Evolutionary conservation across 805 yeast species (phyloP).

Genomic region (Suhomyces canberraensis): DNA sequence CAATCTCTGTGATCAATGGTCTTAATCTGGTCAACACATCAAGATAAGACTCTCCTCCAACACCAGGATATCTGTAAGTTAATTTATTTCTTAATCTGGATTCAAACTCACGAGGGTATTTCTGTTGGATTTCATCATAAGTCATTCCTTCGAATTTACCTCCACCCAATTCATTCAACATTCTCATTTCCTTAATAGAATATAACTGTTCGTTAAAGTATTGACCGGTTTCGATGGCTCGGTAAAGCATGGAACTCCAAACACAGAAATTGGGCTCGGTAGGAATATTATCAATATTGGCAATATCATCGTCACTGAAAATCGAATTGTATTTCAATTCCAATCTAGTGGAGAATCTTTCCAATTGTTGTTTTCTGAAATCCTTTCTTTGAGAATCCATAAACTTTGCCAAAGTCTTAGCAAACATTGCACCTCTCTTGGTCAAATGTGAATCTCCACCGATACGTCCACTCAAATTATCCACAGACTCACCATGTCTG

Average conservation of each 20-base stretch:
- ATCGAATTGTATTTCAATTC: constrained; percentile 40
- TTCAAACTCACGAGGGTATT: constrained; percentile 74
- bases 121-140: constrained; percentile 73
- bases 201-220: constrained; percentile 70
- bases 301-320: constrained; percentile 22
- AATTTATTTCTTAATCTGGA: constrained; percentile 75
- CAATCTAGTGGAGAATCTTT: constrained; percentile 45
- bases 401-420: constrained; percentile 70
- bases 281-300: constrained; percentile 30
- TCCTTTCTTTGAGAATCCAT: constrained; percentile 66
- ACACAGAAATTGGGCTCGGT: constrained; percentile 78
- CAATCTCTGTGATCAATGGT: constrained; percentile 89
- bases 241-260: constrained; percentile 84
- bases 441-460: constrained; percentile 91
- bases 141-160: constrained; percentile 94
- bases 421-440: constrained; percentile 69
- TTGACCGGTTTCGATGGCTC: constrained; percentile 77
- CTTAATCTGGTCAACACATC: constrained; percentile 89
- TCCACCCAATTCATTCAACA: constrained; percentile 91
- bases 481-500: constrained; percentile 89
- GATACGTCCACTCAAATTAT: constrained; percentile 78
- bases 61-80: constrained; percentile 90
- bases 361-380: constrained; percentile 62
- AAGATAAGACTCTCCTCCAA: constrained; percentile 93
- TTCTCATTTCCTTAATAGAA: constrained; percentile 82